Evolutionary conservation across 140 eudicot genomes (phyloP).

Genomic region (Senecio squalidus): DNA sequence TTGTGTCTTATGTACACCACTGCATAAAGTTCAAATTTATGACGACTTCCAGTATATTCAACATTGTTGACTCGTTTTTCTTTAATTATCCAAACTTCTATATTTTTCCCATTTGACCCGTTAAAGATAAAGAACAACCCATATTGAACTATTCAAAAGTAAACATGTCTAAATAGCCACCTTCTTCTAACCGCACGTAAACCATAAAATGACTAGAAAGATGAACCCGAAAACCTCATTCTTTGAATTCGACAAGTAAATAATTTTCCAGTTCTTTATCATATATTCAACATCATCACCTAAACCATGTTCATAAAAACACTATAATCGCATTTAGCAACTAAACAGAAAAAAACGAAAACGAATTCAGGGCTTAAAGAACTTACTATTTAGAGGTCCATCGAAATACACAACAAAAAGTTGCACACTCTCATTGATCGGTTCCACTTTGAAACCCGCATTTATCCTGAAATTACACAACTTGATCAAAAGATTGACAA

Average conservation of each 20-base stretch:
- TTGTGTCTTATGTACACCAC: too few relatives aligned
- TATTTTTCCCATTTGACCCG: too few relatives aligned
- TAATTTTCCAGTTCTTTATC: not conserved
- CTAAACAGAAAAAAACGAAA: not conserved
- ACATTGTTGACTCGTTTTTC: too few relatives aligned
- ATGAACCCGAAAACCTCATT: not conserved
- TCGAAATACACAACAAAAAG: conserved; percentile 82
- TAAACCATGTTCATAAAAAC: too few relatives aligned
- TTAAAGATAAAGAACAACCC: not conserved
- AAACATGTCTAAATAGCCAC: not conserved
- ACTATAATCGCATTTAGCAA: not conserved
- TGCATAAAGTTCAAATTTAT: not conserved
- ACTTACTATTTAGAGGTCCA: conserved; percentile 86
- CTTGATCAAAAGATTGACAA: too few relatives aligned
- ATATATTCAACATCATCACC: too few relatives aligned
- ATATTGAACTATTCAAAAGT: not conserved
- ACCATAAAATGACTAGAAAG: not conserved
- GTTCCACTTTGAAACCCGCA: conserved; percentile 98
- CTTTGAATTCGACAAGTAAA: not conserved
- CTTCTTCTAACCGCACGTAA: not conserved
- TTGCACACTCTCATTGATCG: conserved; percentile 88
- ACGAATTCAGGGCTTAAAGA: not conserved
- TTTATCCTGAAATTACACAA: conserved; percentile 46
- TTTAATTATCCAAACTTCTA: too few relatives aligned
- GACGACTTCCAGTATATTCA: not conserved